Evolutionary conservation across 2,329 filamentous ascomycete genomes (phyloP).

Genomic region (Lachnum nothofagi): DNA sequence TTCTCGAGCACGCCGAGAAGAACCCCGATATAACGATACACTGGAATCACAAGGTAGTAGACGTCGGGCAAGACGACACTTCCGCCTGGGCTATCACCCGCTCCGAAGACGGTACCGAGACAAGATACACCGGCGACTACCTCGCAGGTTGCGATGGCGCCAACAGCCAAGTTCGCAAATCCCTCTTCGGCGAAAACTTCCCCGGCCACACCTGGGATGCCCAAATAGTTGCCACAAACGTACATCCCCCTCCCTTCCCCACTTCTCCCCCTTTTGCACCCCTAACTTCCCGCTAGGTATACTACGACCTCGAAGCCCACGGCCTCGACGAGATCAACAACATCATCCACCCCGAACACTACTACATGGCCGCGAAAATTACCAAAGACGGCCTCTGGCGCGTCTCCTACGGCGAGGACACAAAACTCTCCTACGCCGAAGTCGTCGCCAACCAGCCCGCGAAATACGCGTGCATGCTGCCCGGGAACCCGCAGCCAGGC

Average conservation of each 20-base stretch:
- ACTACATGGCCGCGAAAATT: conserved; percentile 57
- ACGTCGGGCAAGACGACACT: conserved; percentile 37
- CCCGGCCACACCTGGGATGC: conserved; percentile 34
- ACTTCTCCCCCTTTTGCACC: neutral
- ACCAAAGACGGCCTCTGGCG: conserved; percentile 55
- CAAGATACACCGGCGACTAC: conserved; percentile 44
- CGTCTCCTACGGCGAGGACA: conserved; percentile 56
- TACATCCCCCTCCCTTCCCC: conserved; percentile 24
- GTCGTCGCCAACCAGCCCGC: conserved; percentile 46
- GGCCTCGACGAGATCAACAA: conserved; percentile 53
- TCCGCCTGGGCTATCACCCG: too few relatives aligned
- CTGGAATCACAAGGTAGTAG: conserved; percentile 45
- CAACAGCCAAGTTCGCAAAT: conserved; percentile 43
- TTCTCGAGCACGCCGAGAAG: conserved; percentile 36
- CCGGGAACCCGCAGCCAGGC: conserved; percentile 51
- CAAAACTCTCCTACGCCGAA: conserved; percentile 49
- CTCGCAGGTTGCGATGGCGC: conserved; percentile 54
- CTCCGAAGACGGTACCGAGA: conserved; percentile 27
- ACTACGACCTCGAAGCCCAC: conserved; percentile 54
- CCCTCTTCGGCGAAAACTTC: conserved; percentile 47
- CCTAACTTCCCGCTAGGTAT: conserved; percentile 43
- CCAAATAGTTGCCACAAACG: conserved; percentile 47
- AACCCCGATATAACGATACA: conserved; percentile 34
- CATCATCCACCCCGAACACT: conserved; percentile 58
- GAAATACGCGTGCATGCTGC: conserved; percentile 53